Evolutionary conservation across 805 yeast genomes (phyloP).

Genomic region (Candida pseudoglaebosa): DNA sequence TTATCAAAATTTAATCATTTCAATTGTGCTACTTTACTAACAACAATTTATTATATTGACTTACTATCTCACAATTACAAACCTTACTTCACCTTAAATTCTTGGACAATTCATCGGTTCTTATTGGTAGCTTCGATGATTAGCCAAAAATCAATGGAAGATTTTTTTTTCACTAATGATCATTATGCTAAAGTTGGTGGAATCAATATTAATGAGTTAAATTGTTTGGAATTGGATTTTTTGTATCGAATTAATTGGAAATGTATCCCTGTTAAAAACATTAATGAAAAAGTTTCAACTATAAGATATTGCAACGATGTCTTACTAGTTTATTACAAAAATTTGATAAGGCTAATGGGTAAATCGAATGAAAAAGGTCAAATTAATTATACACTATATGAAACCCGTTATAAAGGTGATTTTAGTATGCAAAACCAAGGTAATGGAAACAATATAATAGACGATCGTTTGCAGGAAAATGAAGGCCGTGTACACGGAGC

Average conservation of each 20-base stretch:
- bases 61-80: constrained; percentile 69
- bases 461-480: no score
- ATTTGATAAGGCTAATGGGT: constrained; percentile 40
- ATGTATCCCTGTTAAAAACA: constrained; percentile 33
- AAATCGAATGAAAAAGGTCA: constrained; percentile 7
- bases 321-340: constrained; percentile 35
- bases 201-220: constrained; percentile 74
- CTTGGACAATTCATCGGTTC: constrained; percentile 91
- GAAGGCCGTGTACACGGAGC: constrained; percentile 6
- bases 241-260: constrained; percentile 72
- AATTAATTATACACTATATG: background rate
- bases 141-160: constrained; percentile 88
- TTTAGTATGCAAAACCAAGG: no score
- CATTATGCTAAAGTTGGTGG: constrained; percentile 98
- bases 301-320: constrained; percentile 36
- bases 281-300: constrained; percentile 11
- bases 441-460: background rate
- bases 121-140: constrained; percentile 85
- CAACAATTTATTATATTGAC: constrained; percentile 89
- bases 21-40: constrained; percentile 75
- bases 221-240: constrained; percentile 85
- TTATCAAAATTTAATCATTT: constrained; percentile 79
- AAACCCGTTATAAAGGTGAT: no score
- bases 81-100: constrained; percentile 76
- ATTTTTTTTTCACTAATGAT: constrained; percentile 86